A percentile compares a stretch with the other conserved stretches of the same genome.
Conservation (phyloP, 2,329 filamentous ascomycete species). For the Coniochaeta ligniaria region DNA sequence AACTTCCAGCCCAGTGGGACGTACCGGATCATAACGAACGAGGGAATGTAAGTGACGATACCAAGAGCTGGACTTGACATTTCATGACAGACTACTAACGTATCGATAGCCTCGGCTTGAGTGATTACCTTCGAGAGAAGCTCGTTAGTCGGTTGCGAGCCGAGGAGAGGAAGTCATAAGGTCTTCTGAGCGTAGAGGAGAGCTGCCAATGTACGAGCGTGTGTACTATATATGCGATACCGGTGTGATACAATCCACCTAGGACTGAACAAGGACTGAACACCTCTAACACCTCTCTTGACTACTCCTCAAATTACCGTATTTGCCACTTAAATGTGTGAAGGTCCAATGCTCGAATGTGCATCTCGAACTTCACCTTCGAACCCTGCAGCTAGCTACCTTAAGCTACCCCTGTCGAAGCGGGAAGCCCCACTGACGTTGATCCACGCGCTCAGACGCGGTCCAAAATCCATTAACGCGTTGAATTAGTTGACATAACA, state of each 20-base stretch:
- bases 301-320: too few species aligned
- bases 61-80: background rate
- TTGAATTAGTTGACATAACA: background rate
- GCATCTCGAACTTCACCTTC: too few species aligned
- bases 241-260: too few species aligned
- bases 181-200: background rate
- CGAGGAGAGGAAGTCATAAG: background rate
- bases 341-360: too few species aligned
- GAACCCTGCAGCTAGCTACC: too few species aligned
- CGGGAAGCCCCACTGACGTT: background rate
- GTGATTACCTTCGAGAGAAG: conserved; percentile 1
- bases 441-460: conserved; percentile 1
- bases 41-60: conserved; percentile 56
- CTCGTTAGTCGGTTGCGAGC: background rate
- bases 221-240: background rate
- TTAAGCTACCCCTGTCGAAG: too few species aligned
- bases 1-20: conserved; percentile 54
- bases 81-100: background rate
- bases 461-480: conserved; percentile 2
- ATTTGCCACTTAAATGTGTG: too few species aligned
- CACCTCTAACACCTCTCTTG: too few species aligned
- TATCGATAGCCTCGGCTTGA: background rate
- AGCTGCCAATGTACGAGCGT: background rate
- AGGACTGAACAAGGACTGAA: too few species aligned
- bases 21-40: conserved; percentile 51